Base-by-base conservation (phyloP, 225 moss, liverwort and hornwort species). In the Anthoceros angustus region DNA sequence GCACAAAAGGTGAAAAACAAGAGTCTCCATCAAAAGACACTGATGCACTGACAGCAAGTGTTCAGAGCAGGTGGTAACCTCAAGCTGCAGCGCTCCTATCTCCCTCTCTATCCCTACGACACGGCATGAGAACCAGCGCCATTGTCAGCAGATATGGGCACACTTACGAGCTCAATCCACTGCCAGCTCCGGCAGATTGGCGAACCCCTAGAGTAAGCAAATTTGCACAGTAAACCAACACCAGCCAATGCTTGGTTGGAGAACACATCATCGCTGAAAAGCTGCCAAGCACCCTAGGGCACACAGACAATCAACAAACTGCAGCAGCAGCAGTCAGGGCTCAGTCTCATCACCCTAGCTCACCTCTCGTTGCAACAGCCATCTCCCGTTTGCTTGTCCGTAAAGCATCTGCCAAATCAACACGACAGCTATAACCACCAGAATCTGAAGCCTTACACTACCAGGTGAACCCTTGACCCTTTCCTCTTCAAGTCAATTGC, bases 311-410 rank as follows among this genome's bases (percentile, higher is more conserved):
- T 65, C 12, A 14, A 20, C 25, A 20, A 64, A 32, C 32, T 32
- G 32, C 25, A n/a, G 63, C 63, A 64, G 63, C 63, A 32, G 4
- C 40, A 26, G 6, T 15, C 66, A 40, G 42, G 41, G 21, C 60
- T 66, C 63, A 43, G 74, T 74, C 21, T 42, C 63, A 70, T 63
- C 40, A 73, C 32, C 39, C 41, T 76, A 71, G 67, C 72, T 61
- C 66, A 93, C 93, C 93, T 83, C 93, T 82, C 16, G 93, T 94
- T 40, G 93, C 93, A 38, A 90, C 90, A 23, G 93, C 86, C 93
- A 90, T 90, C 80, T 94, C 93, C 65, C 93, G 82, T 78, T 94
- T 94, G 70, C 93, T 94, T 62, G 90, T 81, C 69, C 93, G 83
- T 62, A 94, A 82, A 9, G 90, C 93, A 84, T 94, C 93, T 93